Evolutionary conservation across 768 basidiomycete species (phyloP), one percentile per base, ranked within the genome.

Genomic region (Lactarius evosmus): DNA sequence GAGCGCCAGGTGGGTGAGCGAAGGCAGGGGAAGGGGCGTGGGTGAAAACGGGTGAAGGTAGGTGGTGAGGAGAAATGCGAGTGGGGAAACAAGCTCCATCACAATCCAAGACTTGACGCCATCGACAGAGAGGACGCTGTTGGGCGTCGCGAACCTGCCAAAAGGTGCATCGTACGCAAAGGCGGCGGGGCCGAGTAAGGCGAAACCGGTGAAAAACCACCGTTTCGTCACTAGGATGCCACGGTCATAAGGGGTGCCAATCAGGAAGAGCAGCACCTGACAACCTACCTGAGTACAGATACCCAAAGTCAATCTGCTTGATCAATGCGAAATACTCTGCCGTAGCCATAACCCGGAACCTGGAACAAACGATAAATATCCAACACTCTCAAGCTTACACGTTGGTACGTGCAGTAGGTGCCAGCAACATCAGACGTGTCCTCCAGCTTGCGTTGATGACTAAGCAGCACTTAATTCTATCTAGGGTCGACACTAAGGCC

Each of bases 101-200:
- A 81, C 9, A 16, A 91, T 90, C 90, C 90, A 93, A n/a, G 88
- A 67, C 63, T 71, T 76, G 63, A 80, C 75, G 27, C 78, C 79
- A 66, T 92, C 82, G 7, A 89, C 67, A 12, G 85, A 74, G 65
- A 86, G 74, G 61, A 80, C 66, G 67, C 79, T 81, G 32, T 82
- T 66, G 46, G 72, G 65, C 0, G 81, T 83, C 0, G 85, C 74
- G 71, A 94, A 94, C 0, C 89, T 82, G 11, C 93, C 93, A 72
- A 93, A 93, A 0, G 90, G 90, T 0, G 91, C 93, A 71, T 93
- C 78, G 56, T 91, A 71, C 56, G 85, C 40, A 66, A 88, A 79
- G 11, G 74, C 67, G 0, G 78, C 27, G 0, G 82, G 83, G 19
- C 50, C 57, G 11, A 50, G 11, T 16, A 65, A 30, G 17, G 56